These are phyloP conservation scores for Astragalus glycyphyllos DNA, from an alignment of 306 rosid species.

Conservation along the genomic window DNA sequence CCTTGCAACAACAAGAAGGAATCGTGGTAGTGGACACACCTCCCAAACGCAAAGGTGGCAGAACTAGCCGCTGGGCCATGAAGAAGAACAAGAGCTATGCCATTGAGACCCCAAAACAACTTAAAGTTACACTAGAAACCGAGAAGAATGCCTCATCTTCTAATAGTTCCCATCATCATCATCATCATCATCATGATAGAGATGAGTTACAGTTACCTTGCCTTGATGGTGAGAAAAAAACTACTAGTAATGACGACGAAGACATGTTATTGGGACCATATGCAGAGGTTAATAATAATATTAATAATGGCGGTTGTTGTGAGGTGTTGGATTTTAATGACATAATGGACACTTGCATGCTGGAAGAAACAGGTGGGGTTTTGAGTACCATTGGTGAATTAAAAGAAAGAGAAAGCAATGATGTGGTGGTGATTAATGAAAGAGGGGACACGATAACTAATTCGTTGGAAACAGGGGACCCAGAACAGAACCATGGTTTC, in stretches of 20 bases:
- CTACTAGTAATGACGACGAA: too few relatives aligned
- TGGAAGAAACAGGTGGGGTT: slow-evolving; percentile 39
- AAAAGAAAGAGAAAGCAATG: slow-evolving; percentile 34
- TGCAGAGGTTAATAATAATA: slow-evolving; percentile 6
- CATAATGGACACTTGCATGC: slow-evolving; percentile 32
- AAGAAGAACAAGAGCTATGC: slow-evolving; percentile 45
- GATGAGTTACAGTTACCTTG: neutral
- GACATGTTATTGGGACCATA: neutral
- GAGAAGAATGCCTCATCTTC: too few relatives aligned
- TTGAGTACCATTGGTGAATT: neutral
- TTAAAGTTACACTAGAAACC: neutral
- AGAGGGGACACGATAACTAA: neutral
- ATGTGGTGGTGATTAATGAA: slow-evolving; percentile 7
- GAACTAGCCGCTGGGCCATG: slow-evolving; percentile 62
- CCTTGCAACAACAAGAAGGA: neutral
- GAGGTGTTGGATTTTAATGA: slow-evolving; percentile 45
- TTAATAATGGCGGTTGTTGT: slow-evolving; percentile 19
- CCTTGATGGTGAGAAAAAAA: slow-evolving; percentile 13
- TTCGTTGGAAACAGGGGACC: neutral
- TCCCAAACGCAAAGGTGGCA: slow-evolving; percentile 54
- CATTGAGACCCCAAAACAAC: slow-evolving; percentile 10
- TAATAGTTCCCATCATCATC: too few relatives aligned
- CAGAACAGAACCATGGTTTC: slow-evolving; percentile 8
- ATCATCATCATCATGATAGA: neutral
- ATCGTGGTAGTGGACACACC: slow-evolving; percentile 35